Conservation (phyloP, 2,329 filamentous ascomycete species). For the Aureobasidium subglaciale region DNA sequence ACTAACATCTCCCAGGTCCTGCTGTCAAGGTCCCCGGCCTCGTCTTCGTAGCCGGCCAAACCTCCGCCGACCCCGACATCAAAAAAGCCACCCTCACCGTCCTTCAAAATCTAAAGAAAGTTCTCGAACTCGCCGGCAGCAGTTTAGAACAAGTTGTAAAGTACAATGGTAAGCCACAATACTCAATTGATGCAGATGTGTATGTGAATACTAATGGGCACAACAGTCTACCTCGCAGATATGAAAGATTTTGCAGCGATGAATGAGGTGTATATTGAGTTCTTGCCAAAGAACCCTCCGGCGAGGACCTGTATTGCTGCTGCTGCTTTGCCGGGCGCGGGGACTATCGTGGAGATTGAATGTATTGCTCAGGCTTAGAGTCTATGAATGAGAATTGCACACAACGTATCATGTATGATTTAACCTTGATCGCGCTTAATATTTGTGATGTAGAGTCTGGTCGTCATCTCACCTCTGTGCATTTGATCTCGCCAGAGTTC, state of each 20-base stretch:
- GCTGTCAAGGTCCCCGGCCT: constrained; percentile 41
- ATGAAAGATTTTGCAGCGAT: neutral
- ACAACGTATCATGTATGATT: too few relatives aligned
- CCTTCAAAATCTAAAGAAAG: neutral
- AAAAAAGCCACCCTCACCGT: constrained; percentile 37
- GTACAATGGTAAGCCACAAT: neutral
- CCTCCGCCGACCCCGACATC: constrained; percentile 41
- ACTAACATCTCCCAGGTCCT: constrained; percentile 31
- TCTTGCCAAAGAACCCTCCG: neutral
- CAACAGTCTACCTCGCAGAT: neutral
- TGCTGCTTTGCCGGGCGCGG: neutral
- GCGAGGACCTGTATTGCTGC: neutral
- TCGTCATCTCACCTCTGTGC: too few relatives aligned
- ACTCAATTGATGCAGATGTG: neutral
- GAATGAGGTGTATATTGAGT: constrained; percentile 1
- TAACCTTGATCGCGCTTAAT: too few relatives aligned
- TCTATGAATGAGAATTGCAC: too few relatives aligned
- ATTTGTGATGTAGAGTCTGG: too few relatives aligned
- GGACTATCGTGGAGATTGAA: constrained; percentile 2
- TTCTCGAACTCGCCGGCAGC: neutral
- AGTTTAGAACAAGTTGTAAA: neutral
- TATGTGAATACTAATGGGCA: too few relatives aligned
- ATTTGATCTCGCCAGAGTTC: too few relatives aligned
- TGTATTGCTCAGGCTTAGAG: constrained; percentile 7
- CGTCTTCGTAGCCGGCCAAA: constrained; percentile 43